Conservation (phyloP, 2,329 filamentous ascomycete genomes). For the Hirsutella minnesotensis region DNA sequence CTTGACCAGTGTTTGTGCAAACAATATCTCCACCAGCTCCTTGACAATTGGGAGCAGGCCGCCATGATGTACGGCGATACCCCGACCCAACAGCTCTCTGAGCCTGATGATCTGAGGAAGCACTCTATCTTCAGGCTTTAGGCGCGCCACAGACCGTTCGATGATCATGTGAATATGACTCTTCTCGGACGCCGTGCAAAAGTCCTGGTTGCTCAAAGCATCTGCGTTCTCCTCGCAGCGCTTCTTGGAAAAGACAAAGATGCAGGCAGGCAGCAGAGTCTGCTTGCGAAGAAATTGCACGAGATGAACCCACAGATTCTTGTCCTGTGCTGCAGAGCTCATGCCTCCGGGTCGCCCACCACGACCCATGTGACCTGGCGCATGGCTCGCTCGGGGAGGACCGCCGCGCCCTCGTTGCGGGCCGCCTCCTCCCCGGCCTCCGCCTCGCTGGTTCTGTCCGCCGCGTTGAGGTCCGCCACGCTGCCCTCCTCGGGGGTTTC, state of each 20-base stretch:
- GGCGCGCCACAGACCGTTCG: constrained; percentile 80
- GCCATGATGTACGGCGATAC: constrained; percentile 93
- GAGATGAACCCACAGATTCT: constrained; percentile 91
- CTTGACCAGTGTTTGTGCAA: constrained; percentile 90
- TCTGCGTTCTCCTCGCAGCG: constrained; percentile 95
- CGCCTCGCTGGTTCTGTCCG: constrained; percentile 30
- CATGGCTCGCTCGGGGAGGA: constrained; percentile 46
- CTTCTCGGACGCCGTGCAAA: constrained; percentile 86
- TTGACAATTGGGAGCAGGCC: constrained; percentile 93
- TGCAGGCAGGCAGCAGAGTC: constrained; percentile 79
- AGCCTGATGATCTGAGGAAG: constrained; percentile 89
- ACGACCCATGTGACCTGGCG: constrained; percentile 77
- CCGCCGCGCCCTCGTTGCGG: constrained; percentile 40
- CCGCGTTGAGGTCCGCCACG: constrained; percentile 33
- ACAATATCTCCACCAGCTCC: constrained; percentile 92
- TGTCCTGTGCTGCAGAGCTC: constrained; percentile 85
- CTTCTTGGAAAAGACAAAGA: constrained; percentile 98
- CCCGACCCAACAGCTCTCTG: constrained; percentile 72
- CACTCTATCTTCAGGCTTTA: constrained; percentile 79
- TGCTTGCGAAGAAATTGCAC: constrained; percentile 85
- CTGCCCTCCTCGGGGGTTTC: constrained; percentile 22
- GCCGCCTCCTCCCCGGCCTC: constrained; percentile 28
- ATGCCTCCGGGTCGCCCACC: constrained; percentile 76
- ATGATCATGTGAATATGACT: constrained; percentile 97
- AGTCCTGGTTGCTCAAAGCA: constrained; percentile 88